phyloP scores from a whole-genome alignment of 768 basidiomycete species.

The Pleurotus salmoneostramineus region DNA sequence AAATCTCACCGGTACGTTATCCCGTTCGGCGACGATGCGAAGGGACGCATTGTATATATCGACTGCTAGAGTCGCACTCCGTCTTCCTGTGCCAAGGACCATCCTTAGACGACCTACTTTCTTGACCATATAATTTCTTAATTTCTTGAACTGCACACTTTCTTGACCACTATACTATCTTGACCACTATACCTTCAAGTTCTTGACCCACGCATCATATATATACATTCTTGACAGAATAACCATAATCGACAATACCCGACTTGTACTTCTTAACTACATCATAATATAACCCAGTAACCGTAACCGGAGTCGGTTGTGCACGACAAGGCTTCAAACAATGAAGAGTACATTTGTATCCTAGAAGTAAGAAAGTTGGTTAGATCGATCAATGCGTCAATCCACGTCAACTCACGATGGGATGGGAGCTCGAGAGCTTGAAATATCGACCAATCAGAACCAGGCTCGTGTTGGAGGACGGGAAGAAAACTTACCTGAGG shows the following conservation, averaged over 20 bases:
- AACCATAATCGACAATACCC: too few relatives aligned
- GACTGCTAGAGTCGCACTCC: neutral
- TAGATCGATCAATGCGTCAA: neutral
- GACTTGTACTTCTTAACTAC: too few relatives aligned
- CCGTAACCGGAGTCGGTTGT: too few relatives aligned
- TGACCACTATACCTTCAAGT: neutral
- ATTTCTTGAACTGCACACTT: neutral
- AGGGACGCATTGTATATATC: slow-evolving; percentile 3
- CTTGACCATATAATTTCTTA: neutral
- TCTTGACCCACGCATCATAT: neutral
- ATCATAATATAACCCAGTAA: too few relatives aligned
- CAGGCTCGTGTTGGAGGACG: neutral
- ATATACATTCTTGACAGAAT: too few relatives aligned
- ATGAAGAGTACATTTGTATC: slow-evolving; percentile 27
- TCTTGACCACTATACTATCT: neutral
- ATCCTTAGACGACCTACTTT: neutral
- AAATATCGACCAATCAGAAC: neutral
- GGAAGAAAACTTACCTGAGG: slow-evolving; percentile 49
- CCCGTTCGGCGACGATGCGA: slow-evolving; percentile 8
- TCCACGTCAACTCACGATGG: slow-evolving; percentile 31
- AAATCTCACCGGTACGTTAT: neutral
- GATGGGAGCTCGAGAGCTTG: slow-evolving; percentile 34
- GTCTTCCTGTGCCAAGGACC: neutral
- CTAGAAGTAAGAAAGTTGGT: slow-evolving; percentile 9
- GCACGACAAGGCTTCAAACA: slow-evolving; percentile 10